phyloP scores from a whole-genome alignment of 441 rosid species.

The Pelargonium exstipulatum region DNA sequence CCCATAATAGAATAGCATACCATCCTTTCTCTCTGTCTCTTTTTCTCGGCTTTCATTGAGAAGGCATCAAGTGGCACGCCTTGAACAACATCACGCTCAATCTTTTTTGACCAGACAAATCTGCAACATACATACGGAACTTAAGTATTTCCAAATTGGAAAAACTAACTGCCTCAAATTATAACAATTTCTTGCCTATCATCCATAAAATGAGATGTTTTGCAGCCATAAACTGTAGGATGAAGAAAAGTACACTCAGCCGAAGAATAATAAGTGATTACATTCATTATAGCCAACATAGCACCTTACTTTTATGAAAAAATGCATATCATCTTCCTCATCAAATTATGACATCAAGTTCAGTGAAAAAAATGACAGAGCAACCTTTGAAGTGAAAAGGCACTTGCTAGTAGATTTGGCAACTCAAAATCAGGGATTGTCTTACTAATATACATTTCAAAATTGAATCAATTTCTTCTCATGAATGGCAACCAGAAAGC shows the following conservation, averaged over 20 bases:
- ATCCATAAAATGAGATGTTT: background rate
- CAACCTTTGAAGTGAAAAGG: too few species aligned
- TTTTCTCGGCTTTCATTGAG: slow-evolving; percentile 78
- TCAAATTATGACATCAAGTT: background rate
- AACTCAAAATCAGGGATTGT: too few species aligned
- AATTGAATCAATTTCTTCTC: background rate
- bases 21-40: slow-evolving; percentile 73
- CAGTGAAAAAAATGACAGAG: too few species aligned
- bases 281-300: background rate
- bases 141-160: background rate
- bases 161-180: background rate
- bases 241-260: background rate
- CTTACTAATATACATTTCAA: too few species aligned
- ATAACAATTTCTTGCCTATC: background rate
- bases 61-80: slow-evolving; percentile 64
- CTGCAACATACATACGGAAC: slow-evolving; percentile 30
- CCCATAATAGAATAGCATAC: slow-evolving; percentile 29
- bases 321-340: background rate
- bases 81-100: slow-evolving; percentile 66
- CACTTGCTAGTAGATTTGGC: too few species aligned
- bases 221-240: background rate
- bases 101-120: slow-evolving; percentile 91
- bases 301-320: background rate
- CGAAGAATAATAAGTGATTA: background rate
- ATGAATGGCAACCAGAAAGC: background rate